Percentiles rank a stretch among this genome's conserved stretches.
Conservation (phyloP, 2,329 filamentous ascomycete genomes). For the Sporothrix brunneoviolacea region DNA sequence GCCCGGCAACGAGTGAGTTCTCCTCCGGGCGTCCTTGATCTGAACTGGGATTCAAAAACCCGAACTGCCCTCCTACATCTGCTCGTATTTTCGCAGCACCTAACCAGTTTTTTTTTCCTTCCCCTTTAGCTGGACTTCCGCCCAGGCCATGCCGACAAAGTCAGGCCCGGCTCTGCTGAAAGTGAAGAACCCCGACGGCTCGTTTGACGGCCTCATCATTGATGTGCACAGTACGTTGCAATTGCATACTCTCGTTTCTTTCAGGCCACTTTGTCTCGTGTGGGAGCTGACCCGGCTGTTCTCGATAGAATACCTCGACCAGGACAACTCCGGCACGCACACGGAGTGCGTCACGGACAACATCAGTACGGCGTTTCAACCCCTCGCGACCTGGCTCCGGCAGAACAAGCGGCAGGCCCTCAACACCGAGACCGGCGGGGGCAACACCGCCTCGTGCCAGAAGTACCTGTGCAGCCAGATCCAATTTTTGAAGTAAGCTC, state of each 20-base stretch:
- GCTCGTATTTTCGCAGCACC: constrained; percentile 31
- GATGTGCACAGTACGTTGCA: constrained; percentile 57
- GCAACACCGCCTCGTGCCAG: constrained; percentile 30
- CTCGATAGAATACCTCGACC: constrained; percentile 56
- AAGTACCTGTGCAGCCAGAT: constrained; percentile 27
- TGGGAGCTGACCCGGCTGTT: too few species aligned
- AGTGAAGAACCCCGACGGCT: constrained; percentile 53
- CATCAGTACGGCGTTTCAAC: constrained; percentile 31
- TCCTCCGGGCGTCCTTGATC: too few species aligned
- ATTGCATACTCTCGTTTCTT: too few species aligned
- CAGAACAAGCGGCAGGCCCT: constrained; percentile 27
- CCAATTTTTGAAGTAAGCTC: constrained; percentile 33
- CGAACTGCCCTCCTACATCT: too few species aligned
- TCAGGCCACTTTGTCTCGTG: too few species aligned
- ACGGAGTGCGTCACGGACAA: constrained; percentile 45
- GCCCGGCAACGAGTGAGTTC: constrained; percentile 41
- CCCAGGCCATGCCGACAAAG: constrained; percentile 24
- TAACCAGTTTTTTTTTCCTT: constrained; percentile 23
- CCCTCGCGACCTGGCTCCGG: constrained; percentile 30
- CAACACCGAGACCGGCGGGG: constrained; percentile 31
- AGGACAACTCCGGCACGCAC: constrained; percentile 48
- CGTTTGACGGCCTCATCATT: constrained; percentile 42
- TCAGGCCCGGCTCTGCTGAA: constrained; percentile 34
- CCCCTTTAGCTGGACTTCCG: constrained; percentile 36
- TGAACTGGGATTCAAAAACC: too few species aligned